A percentile compares a stretch with the other conserved stretches of the same genome.
phyloP scores from a whole-genome alignment of 768 basidiomycete genomes.

The Lentinula guzmanii region DNA sequence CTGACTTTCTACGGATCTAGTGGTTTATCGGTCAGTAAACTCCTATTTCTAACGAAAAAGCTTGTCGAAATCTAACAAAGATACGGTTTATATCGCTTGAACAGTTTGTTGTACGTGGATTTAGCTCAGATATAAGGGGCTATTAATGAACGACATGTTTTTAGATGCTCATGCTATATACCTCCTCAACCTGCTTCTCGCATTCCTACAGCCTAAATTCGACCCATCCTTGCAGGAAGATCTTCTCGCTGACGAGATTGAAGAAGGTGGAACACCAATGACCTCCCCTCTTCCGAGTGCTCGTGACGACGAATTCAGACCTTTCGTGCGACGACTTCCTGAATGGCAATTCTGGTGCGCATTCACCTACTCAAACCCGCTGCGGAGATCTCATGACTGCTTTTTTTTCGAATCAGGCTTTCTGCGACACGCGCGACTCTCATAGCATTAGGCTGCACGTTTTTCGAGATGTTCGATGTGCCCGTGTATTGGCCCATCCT shows the following conservation, averaged over 20 bases:
- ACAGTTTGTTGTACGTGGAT: conserved; percentile 63
- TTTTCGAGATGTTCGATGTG: conserved; percentile 85
- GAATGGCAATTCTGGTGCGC: conserved; percentile 93
- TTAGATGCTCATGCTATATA: conserved; percentile 91
- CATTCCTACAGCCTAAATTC: conserved; percentile 97
- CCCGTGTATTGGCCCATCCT: conserved; percentile 99
- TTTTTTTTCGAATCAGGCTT: conserved; percentile 48
- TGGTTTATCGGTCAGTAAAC: conserved; percentile 10
- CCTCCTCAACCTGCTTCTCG: conserved; percentile 90
- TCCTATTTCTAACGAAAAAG: neutral
- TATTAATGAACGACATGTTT: conserved; percentile 8
- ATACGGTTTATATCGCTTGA: neutral
- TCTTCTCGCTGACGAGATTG: conserved; percentile 89
- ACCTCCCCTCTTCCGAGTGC: conserved; percentile 58
- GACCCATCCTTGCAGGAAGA: conserved; percentile 96
- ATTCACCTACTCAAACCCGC: neutral
- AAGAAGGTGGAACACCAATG: conserved; percentile 64
- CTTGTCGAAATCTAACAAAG: neutral
- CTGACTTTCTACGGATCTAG: neutral
- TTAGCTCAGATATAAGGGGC: neutral
- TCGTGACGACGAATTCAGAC: conserved; percentile 92
- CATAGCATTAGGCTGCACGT: conserved; percentile 73
- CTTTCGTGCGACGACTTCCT: conserved; percentile 91
- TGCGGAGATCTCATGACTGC: neutral
- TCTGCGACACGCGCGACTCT: conserved; percentile 87